Base-by-base conservation (phyloP, 83 land plant species). In the Picea mariana region DNA sequence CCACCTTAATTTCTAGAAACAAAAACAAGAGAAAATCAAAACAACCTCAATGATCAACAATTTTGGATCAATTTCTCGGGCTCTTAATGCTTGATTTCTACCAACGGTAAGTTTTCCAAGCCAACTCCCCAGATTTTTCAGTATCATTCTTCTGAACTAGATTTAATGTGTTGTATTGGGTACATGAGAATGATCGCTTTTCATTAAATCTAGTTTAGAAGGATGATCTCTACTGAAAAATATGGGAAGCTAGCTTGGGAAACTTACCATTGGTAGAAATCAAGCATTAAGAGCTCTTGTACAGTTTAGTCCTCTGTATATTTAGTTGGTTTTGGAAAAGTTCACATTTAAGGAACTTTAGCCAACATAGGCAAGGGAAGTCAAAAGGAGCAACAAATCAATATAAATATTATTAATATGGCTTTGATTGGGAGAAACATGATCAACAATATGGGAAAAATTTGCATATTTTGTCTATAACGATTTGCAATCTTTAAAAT, bases 101-200 rank as follows among this genome's bases (percentile, higher is more conserved):
- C 34, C 34, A 34, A 34, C 2, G 34, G 34, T 34, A 61, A 97
- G 87, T 84, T 97, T 97, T 67, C 99, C 99, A 82, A 97, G 96
- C 99, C 99, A 97, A 83, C 99, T 97, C 21, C 99, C 99, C 65
- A 97, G 86, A 86, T 97, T 97, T 84, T 97, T 97, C 20, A 97
- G 87, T 77, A 97, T 34, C 99, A 89, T 85, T 97, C 99, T 80
- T 97, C 99, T 78, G 98, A 95, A 85, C 96, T 95, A 62, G 99
- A 93, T 84, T 97, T 97, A 81, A 97, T 97, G 58, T 34, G 34
- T 34, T 34, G 34, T 34, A 34, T 34, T 34, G 34, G 34, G 34
- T 34, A 34, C 34, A 34, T 34, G 34, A 34, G 34, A 34, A 34
- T 34, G 34, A 34, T 34, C 34, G 34, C 34, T 34, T 34, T 34